These are phyloP conservation scores for Diaporthe batatas DNA, from an alignment of 2,329 filamentous ascomycete species.

Conservation along the genomic window DNA sequence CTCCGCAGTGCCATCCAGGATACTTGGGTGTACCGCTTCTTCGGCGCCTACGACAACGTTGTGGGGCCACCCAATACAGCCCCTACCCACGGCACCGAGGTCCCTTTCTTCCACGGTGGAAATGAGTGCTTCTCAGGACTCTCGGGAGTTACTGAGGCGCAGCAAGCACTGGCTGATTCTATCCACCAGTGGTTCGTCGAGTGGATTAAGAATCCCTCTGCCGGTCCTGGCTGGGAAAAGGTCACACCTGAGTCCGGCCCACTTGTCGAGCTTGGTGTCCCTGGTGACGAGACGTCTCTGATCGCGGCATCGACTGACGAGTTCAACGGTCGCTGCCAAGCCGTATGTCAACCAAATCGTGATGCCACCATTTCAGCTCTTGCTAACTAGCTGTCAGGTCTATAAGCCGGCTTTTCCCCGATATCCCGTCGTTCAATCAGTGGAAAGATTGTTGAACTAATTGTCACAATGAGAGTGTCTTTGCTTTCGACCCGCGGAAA, in stretches of 20 bases:
- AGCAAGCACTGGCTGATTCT: slow-evolving; percentile 57
- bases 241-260: slow-evolving; percentile 49
- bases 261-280: slow-evolving; percentile 52
- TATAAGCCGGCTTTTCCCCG: slow-evolving; percentile 15
- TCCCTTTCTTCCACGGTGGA: slow-evolving; percentile 61
- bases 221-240: slow-evolving; percentile 57
- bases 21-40: slow-evolving; percentile 60
- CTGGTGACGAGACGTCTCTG: slow-evolving; percentile 51
- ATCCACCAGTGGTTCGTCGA: slow-evolving; percentile 58
- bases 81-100: slow-evolving; percentile 56
- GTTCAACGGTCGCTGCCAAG: slow-evolving; percentile 52
- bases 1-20: slow-evolving; percentile 53
- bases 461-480: neutral
- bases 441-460: neutral
- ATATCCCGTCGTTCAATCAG: slow-evolving; percentile 10
- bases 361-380: neutral
- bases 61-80: slow-evolving; percentile 52
- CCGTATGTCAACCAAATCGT: slow-evolving; percentile 34
- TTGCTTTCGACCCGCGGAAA: too few relatives aligned
- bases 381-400: neutral
- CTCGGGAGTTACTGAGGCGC: slow-evolving; percentile 51
- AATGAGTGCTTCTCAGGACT: slow-evolving; percentile 57
- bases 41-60: slow-evolving; percentile 55
- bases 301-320: slow-evolving; percentile 49
- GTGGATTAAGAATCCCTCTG: slow-evolving; percentile 59